Percentiles rank a stretch among this genome's conserved stretches.
These are phyloP conservation scores for Wickerhamiella pararugosa DNA, from an alignment of 1,139 yeast species.

Conservation along the genomic window DNA sequence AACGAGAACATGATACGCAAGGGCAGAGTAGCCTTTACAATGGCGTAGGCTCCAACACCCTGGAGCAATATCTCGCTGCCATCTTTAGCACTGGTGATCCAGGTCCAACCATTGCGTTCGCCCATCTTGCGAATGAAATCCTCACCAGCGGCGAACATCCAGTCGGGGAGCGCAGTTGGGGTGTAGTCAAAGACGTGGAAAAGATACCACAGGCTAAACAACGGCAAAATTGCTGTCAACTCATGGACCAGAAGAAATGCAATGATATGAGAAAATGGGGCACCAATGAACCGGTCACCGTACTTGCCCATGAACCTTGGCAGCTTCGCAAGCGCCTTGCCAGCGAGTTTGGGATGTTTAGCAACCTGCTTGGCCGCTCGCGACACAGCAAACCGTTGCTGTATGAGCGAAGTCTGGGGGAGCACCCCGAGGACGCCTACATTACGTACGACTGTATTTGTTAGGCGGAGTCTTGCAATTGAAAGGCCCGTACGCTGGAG, in stretches of 20 bases:
- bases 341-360: slow-evolving; percentile 3
- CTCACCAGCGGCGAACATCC: slow-evolving; percentile 49
- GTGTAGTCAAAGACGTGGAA: slow-evolving; percentile 42
- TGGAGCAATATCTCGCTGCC: slow-evolving; percentile 49
- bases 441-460: background rate
- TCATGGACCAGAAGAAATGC: slow-evolving; percentile 76
- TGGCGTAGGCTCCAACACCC: slow-evolving; percentile 80
- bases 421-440: background rate
- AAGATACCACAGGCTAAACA: slow-evolving; percentile 60
- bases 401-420: background rate
- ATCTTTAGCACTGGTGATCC: slow-evolving; percentile 28
- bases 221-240: slow-evolving; percentile 66
- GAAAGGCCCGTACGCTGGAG: too few species aligned
- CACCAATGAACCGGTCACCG: slow-evolving; percentile 35
- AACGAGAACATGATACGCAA: slow-evolving; percentile 43
- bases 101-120: slow-evolving; percentile 24
- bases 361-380: slow-evolving; percentile 14
- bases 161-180: slow-evolving; percentile 41
- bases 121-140: slow-evolving; percentile 39
- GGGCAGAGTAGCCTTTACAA: slow-evolving; percentile 51
- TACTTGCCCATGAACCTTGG: slow-evolving; percentile 40
- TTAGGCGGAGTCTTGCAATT: background rate
- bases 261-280: slow-evolving; percentile 57
- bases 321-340: slow-evolving; percentile 10
- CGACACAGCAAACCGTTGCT: slow-evolving; percentile 10